Evolutionary conservation across 495 filamentous ascomycete species (phyloP), one percentile per base, ranked within the genome.

Genomic region (Podospora appendiculata): DNA sequence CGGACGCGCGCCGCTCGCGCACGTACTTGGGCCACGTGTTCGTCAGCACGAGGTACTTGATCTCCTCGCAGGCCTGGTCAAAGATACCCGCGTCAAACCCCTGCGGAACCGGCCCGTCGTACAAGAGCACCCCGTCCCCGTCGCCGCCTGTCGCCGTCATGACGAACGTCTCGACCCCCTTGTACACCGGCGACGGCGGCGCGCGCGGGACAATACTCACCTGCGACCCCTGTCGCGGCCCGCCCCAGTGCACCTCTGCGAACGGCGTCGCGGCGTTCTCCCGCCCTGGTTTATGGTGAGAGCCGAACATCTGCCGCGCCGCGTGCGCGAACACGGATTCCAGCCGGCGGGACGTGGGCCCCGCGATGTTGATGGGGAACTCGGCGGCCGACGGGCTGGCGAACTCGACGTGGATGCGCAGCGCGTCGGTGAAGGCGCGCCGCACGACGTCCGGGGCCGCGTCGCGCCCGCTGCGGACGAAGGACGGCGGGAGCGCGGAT

Each of bases 11-110:
- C 32, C 62, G 41, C 48, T 67, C 66, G 17, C 61, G 52, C 13
- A 85, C 74, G 41, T 82, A 85, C 64, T 83, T 84, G 19, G 79
- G 79, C 83, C 83, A 88, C 9, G 84, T 87, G 60, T 86, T 86
- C 6, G 79, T 83, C 51, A 84, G 73, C 2, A 88, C 83, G 16
- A 87, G 70, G 55, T 85, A 83, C 68, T 84, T 86, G 69, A 86
- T 79, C 49, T 76, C 79, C 38, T 69, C 60, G 62, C 85, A 75
- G 0, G 83, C 82, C 1, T 62, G 70, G 47, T 84, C 79, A 46
- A 88, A 87, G 18, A 86, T 70, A 3, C 44, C 56, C 2, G 67
- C 63, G 34, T 74, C 70, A 45, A 87, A 86, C 0, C 58, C 67
- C 5, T 61, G 64, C 1, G 81, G 77, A 25, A 85, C 72, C 3